phyloP scores from a whole-genome alignment of 2,329 filamentous ascomycete genomes.

The Diaporthe batatas region DNA sequence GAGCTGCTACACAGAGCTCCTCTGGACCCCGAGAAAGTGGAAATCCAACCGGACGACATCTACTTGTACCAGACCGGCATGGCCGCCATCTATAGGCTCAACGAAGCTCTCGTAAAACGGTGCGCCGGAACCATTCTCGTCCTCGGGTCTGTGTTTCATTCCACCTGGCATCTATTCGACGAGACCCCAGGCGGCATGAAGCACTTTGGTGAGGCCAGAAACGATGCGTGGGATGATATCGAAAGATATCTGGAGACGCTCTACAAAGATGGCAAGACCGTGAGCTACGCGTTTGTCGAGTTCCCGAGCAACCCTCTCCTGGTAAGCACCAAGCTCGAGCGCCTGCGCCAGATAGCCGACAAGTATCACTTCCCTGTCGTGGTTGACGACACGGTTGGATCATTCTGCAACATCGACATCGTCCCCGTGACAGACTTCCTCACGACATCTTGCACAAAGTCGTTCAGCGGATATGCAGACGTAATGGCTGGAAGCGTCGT shows the following conservation, averaged over 20 bases:
- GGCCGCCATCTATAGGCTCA: constrained; percentile 62
- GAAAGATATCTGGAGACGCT: constrained; percentile 60
- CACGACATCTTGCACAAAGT: constrained; percentile 68
- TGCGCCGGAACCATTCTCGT: constrained; percentile 55
- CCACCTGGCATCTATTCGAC: constrained; percentile 62
- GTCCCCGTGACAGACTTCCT: constrained; percentile 63
- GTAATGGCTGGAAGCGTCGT: constrained; percentile 66
- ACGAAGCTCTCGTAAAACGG: constrained; percentile 53
- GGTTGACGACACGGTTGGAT: constrained; percentile 63
- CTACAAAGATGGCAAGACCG: constrained; percentile 53
- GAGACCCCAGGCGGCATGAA: constrained; percentile 59
- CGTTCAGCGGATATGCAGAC: constrained; percentile 69
- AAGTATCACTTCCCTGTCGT: constrained; percentile 60
- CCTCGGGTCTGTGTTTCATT: constrained; percentile 66
- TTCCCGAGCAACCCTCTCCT: constrained; percentile 63
- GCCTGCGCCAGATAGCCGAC: constrained; percentile 57
- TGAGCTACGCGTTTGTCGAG: constrained; percentile 65
- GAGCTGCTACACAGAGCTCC: constrained; percentile 58
- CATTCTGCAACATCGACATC: constrained; percentile 65
- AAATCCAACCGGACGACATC: constrained; percentile 57
- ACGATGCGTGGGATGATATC: constrained; percentile 55
- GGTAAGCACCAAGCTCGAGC: constrained; percentile 55
- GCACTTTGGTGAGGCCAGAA: constrained; percentile 60
- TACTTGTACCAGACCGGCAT: constrained; percentile 69
- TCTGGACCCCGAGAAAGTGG: constrained; percentile 47